Conservation (phyloP, 1,139 yeast genomes). For the Arxiozyma telluris region DNA sequence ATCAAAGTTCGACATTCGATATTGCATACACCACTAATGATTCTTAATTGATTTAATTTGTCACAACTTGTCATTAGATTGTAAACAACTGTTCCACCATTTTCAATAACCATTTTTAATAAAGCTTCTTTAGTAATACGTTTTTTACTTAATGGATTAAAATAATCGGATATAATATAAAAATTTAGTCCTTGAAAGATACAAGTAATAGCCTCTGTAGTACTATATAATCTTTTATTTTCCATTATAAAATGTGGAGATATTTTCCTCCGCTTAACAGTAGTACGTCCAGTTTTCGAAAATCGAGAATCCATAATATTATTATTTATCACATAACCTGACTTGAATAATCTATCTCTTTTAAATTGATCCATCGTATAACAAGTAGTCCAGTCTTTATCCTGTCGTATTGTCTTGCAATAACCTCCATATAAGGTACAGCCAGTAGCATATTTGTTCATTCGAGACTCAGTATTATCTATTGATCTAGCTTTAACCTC, state of each 20-base stretch:
- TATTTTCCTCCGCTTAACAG: constrained; percentile 6
- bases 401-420: constrained; percentile 58
- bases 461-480: constrained; percentile 37
- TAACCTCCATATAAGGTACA: constrained; percentile 71
- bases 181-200: constrained; percentile 34
- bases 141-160: constrained; percentile 26
- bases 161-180: constrained; percentile 38
- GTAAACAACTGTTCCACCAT: constrained; percentile 43
- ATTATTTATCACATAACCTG: constrained; percentile 4
- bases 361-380: constrained; percentile 50
- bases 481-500: constrained; percentile 79
- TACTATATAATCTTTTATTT: not conserved
- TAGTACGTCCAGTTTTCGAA: not conserved
- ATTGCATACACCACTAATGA: constrained; percentile 44
- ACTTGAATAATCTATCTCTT: constrained; percentile 28
- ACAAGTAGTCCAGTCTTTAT: constrained; percentile 52
- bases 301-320: constrained; percentile 13
- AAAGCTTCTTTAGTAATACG: constrained; percentile 35
- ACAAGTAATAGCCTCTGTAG: constrained; percentile 5
- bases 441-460: constrained; percentile 49
- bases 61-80: constrained; percentile 16
- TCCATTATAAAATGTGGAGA: not conserved
- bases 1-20: constrained; percentile 39
- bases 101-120: constrained; percentile 33
- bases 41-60: constrained; percentile 9